Evolutionary conservation across 371 early-diverging fungal species (phyloP), one percentile per base, ranked within the genome.

Genomic region (Amoeboaphelidium protococcarum): DNA sequence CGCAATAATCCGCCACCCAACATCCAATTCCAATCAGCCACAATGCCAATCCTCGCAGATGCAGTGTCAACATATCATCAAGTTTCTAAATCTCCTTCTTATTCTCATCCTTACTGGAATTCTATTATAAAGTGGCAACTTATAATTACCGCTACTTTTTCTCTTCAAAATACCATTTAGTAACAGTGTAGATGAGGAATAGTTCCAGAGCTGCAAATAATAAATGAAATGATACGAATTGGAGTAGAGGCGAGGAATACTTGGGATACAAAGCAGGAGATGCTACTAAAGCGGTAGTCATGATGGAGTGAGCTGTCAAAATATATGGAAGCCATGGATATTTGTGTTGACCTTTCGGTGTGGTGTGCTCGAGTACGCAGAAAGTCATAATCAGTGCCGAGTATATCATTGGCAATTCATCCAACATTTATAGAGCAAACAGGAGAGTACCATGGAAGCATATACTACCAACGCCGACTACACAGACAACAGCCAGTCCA

Each of bases 361-460:
- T 3, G 12, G 26, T 2, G 48, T 69, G 67, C 51, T 66, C 64
- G 21, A 57, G 47, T 44, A 57, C 60, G 49, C 63, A 66, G 16
- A 67, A 66, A n/a, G n/a, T 54, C 53, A 41, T 67, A 42, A 26
- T 56, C 25, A 22, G 51, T 46, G 43, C 58, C 37, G 25, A 63
- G 48, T 49, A 74, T 24, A 76, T 56, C 77, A 76, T 76, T 2
- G 77, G 77, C 22, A 77, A 51, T 51, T 76, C 77, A 52, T 76
- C 77, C 25, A 71, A 44, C 3, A 48, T 22, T 44, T 52, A 41
- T 1, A 47, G 22, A 26, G 4, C n/a, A 13, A 22, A 23, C 16
- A 60, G 58, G 3, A 76, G 58, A 0, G 74, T 74, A 2, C 67
- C 73, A 55, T 76, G 77, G 59, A 76, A 76, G 26, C 72, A 60